A percentile compares a stretch with the other conserved stretches of the same genome.
phyloP scores from a whole-genome alignment of 768 basidiomycete species.

The Sarcodon aspratus region DNA sequence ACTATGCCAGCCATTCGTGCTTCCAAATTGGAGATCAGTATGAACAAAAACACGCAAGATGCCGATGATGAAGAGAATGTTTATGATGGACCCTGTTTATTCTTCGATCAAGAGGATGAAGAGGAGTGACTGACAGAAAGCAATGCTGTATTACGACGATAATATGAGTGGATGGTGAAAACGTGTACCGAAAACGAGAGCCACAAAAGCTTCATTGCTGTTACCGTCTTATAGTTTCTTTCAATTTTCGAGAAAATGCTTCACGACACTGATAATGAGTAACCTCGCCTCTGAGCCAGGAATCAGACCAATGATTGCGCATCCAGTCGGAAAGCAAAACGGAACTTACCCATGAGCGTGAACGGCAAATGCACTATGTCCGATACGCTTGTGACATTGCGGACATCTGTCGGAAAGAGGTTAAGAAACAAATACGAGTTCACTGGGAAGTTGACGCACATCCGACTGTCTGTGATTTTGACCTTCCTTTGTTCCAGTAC shows the following conservation, averaged over 20 bases:
- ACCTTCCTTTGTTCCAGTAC: constrained; percentile 71
- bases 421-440: neutral
- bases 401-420: constrained; percentile 55
- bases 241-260: constrained; percentile 50
- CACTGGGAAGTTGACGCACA: constrained; percentile 32
- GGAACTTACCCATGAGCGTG: constrained; percentile 69
- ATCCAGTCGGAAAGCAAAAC: neutral
- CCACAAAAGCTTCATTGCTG: too few species aligned
- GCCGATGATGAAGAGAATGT: neutral
- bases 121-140: neutral
- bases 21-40: too few species aligned
- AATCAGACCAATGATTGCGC: neutral
- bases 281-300: constrained; percentile 67
- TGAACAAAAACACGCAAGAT: too few species aligned
- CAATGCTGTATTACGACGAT: neutral
- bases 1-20: too few species aligned
- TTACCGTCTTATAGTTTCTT: constrained; percentile 17
- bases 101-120: neutral
- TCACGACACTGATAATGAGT: constrained; percentile 96
- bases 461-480: constrained; percentile 83
- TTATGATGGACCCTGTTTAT: neutral
- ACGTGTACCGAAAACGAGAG: too few species aligned
- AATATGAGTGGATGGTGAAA: too few species aligned
- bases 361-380: constrained; percentile 88
- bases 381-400: constrained; percentile 89